A percentile compares a stretch with the other conserved stretches of the same genome.
Evolutionary conservation across 371 early-diverging fungal genomes (phyloP).

Genomic region (Mortierella polycephala): DNA sequence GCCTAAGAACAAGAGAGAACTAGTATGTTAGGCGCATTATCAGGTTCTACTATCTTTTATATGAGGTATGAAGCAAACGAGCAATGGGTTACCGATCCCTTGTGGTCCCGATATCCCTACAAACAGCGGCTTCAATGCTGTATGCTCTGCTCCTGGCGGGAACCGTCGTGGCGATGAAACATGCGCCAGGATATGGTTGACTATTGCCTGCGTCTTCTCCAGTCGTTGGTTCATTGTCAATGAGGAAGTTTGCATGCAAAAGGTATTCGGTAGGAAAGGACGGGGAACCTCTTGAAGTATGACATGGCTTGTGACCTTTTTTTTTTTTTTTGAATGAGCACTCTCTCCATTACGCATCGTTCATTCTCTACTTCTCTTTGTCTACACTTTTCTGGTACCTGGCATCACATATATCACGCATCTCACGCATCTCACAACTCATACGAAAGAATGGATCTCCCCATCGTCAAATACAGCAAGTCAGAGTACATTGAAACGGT

Average conservation of each 20-base stretch:
- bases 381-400: no score
- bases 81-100: slow-evolving; percentile 66
- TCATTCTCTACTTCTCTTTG: no score
- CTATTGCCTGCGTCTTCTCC: slow-evolving; percentile 41
- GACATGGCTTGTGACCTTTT: no score
- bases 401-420: no score
- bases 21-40: no score
- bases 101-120: slow-evolving; percentile 84
- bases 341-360: no score
- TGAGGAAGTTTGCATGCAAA: background rate
- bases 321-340: no score
- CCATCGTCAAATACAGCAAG: slow-evolving; percentile 70
- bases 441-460: slow-evolving; percentile 72
- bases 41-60: background rate
- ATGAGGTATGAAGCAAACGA: no score
- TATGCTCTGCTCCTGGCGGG: slow-evolving; percentile 27
- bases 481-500: slow-evolving; percentile 90
- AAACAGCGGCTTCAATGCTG: slow-evolving; percentile 64
- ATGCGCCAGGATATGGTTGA: slow-evolving; percentile 41
- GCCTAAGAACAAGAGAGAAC: slow-evolving; percentile 31
- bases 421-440: background rate
- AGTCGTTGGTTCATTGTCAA: slow-evolving; percentile 24
- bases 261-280: background rate
- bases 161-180: slow-evolving; percentile 30
- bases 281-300: no score